Base-by-base conservation (phyloP, 257 asterid species). In the Rhazya stricta region DNA sequence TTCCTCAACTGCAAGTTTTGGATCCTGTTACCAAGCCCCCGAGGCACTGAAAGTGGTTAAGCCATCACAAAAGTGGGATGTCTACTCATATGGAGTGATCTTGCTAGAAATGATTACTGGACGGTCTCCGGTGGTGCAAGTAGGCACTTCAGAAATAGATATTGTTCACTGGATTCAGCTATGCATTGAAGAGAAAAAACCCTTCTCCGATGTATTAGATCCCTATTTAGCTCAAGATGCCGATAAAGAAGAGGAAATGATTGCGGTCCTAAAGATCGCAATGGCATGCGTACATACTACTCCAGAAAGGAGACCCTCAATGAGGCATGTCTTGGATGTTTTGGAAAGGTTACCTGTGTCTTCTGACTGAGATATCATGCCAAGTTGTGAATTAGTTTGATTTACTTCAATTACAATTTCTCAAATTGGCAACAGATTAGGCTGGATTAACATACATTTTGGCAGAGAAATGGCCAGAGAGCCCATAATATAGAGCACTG, bases 31-130 rank as follows among this genome's bases (percentile, higher is more conserved):
- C 77, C 97, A 91, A 81, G 97, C 97, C 2, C 99, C 98, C 0
- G 99, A 95, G 83, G 88, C 92, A 0, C 72, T 89, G 32, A 91
- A 89, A 79, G 85, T 82, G 23, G 94, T 94, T 42, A 92, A 92
- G 69, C 97, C 98, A 1, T 94, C 98, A 4, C 97, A 94, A 67
- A 94, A 94, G 74, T 94, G 97, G 98, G 98, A 94, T 73, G 77
- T 91, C 72, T 94, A 89, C 82, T 91, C 98, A 0, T 94, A 83
- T 3, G 98, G 98, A 19, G 85, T 89, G 76, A 86, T 94, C 61
- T 69, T 91, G 56, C 87, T 94, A n/a, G 98, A 91, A 73, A 90
- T 94, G 90, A 85, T 92, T 30, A 91, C 97, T 0, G 97, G 97
- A 9, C 88, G 80, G 75, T 57, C 89, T 16, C 90, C 97, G 0